Conservation (phyloP, 192 early-diverging fungal genomes). For the Backusella westeae region DNA sequence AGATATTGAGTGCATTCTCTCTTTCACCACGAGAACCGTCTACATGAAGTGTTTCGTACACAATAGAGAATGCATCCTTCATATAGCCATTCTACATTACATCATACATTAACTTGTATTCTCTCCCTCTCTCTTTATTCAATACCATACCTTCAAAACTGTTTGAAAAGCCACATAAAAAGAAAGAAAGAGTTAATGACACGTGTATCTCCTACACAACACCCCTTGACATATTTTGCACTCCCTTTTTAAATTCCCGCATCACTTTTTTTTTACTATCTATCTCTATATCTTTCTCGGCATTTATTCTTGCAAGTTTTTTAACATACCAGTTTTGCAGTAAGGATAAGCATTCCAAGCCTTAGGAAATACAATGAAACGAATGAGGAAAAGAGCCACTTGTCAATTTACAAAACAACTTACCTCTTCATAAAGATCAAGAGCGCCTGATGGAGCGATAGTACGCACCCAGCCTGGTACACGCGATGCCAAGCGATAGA, state of each 20-base stretch:
- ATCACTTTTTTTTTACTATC: not conserved
- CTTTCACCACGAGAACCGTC: slow-evolving; percentile 64
- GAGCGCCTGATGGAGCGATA: slow-evolving; percentile 61
- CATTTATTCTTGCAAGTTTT: not conserved
- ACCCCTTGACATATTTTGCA: slow-evolving; percentile 1
- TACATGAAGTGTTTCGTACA: slow-evolving; percentile 73
- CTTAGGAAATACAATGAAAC: slow-evolving; percentile 1
- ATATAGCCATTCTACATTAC: slow-evolving; percentile 60
- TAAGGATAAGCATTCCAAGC: slow-evolving; percentile 86
- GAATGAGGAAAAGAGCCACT: not conserved
- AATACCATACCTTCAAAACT: slow-evolving; percentile 16
- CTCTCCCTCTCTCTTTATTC: not conserved
- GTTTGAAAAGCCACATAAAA: not conserved
- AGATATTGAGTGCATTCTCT: slow-evolving; percentile 54
- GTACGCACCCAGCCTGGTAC: slow-evolving; percentile 59
- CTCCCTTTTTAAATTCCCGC: slow-evolving; percentile 7
- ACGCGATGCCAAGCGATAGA: slow-evolving; percentile 53
- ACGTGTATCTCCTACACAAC: not conserved
- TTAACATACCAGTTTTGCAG: slow-evolving; percentile 41
- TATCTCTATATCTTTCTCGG: not conserved
- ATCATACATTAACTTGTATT: not conserved
- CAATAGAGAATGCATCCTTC: slow-evolving; percentile 68
- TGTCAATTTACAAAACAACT: not conserved
- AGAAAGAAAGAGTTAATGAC: not conserved
- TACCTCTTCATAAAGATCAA: slow-evolving; percentile 69